Evolutionary conservation across 441 rosid genomes (phyloP), one percentile per base, ranked within the genome.

Genomic region (Erysimum pusillum): DNA sequence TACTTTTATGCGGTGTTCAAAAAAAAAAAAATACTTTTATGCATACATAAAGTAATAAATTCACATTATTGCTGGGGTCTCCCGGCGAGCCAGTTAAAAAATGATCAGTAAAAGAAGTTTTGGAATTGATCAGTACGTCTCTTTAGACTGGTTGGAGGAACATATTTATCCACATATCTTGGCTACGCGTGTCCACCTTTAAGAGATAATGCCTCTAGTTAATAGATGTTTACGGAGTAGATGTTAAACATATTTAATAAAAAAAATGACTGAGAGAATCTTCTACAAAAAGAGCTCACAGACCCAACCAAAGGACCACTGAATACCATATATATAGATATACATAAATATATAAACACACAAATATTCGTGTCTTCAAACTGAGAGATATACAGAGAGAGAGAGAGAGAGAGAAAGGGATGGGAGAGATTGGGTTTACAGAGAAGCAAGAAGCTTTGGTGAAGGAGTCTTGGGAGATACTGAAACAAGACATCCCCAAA

Each of bases 381-480:
- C 5, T 17, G 53, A 17, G 12, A 17, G 32, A n/a, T n/a, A 25
- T 25, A 25, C 28, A 51, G 44, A 14, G 39, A 70, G 74, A 42
- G 12, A 49, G 4, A n/a, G 15, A 49, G 15, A 36, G 38, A 39
- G 57, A 69, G 57, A 62, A 52, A 71, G 74, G 76, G 65, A 85
- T 80, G 86, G 84, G 71, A 67, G 78, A 81, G 49, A 77, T 79
- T 79, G 80, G 17, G 59, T 83, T 85, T 15, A 84, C 75, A 11
- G 94, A 82, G 84, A 84, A 85, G 75, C 85, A 90, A 75, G 91
- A 88, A 77, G 83, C 79, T 41, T 63, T 88, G 80, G 91, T 88
- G 78, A 88, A 88, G 78, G 92, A 90, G 70, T 83, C 91, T 28
- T 88, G 92, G 94, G 86, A 84, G 82, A 67, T 88, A 35, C 67